Percentiles rank a stretch among this genome's conserved stretches.
phyloP scores from a whole-genome alignment of 306 rosid genomes.

The Begonia loranthoides region DNA sequence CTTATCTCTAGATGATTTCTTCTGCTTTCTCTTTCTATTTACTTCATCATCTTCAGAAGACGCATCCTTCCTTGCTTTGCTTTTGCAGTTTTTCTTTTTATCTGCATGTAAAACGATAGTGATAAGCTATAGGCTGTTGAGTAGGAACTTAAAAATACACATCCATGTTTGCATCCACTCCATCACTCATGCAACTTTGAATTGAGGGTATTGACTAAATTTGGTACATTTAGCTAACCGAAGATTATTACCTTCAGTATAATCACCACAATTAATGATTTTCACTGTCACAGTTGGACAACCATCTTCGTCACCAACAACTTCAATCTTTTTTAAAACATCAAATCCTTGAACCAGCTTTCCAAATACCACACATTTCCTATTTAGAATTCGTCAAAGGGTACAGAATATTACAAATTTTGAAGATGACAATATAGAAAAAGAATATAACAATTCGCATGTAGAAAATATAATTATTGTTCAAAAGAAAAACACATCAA shows the following conservation, averaged over 20 bases:
- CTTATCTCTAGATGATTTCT: conserved; percentile 54
- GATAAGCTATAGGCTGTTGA: too few relatives aligned
- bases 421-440: not conserved
- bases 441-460: not conserved
- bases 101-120: conserved; percentile 21
- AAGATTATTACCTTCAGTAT: conserved; percentile 43
- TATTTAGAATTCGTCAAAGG: conserved; percentile 17
- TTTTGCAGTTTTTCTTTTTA: conserved; percentile 36
- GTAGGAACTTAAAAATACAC: too few relatives aligned
- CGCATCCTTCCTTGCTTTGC: conserved; percentile 33
- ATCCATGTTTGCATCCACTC: too few relatives aligned
- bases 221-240: too few relatives aligned
- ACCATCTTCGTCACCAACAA: conserved; percentile 63
- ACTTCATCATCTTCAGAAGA: conserved; percentile 45
- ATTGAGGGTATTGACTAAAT: too few relatives aligned
- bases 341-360: conserved; percentile 67
- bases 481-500: too few relatives aligned
- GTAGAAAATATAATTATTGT: not conserved
- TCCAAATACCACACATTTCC: conserved; percentile 88
- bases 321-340: conserved; percentile 65
- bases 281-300: conserved; percentile 80
- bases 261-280: conserved; percentile 81
- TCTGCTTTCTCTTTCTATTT: conserved; percentile 44
- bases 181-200: too few relatives aligned
- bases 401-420: too few relatives aligned